Evolutionary conservation across 2,329 filamentous ascomycete species (phyloP).

Genomic region (Penicillium sp.): DNA sequence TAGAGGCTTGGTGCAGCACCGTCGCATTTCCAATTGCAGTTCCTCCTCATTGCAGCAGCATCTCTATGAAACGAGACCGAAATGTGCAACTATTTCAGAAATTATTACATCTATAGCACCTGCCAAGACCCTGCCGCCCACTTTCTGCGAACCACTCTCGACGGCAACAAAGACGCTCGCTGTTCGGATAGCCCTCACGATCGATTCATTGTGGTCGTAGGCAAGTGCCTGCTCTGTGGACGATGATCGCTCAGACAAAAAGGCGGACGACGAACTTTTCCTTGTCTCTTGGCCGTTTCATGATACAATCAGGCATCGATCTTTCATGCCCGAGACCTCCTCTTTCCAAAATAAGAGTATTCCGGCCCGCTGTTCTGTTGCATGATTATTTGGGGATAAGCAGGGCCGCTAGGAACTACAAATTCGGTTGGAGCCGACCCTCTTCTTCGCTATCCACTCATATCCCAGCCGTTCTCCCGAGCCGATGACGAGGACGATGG

Average conservation of each 20-base stretch:
- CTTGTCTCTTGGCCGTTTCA: neutral
- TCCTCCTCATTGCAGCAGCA: neutral
- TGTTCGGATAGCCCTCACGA: slow-evolving; percentile 71
- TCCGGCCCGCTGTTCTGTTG: slow-evolving; percentile 8
- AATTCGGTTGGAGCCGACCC: slow-evolving; percentile 22
- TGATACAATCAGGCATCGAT: neutral
- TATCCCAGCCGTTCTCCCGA: slow-evolving; percentile 13
- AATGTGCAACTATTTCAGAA: slow-evolving; percentile 69
- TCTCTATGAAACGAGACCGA: slow-evolving; percentile 30
- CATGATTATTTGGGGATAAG: slow-evolving; percentile 1
- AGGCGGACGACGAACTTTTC: neutral
- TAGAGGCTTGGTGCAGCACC: neutral
- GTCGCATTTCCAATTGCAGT: neutral
- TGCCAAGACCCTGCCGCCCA: slow-evolving; percentile 71
- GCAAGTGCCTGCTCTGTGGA: slow-evolving; percentile 61
- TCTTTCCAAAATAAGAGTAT: slow-evolving; percentile 5
- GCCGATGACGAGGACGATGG: slow-evolving; percentile 16
- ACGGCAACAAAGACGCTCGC: slow-evolving; percentile 63
- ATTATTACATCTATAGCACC: slow-evolving; percentile 75
- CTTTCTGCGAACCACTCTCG: slow-evolving; percentile 70
- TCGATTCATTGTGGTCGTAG: slow-evolving; percentile 71
- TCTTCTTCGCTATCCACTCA: slow-evolving; percentile 12
- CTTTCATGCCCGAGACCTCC: slow-evolving; percentile 4
- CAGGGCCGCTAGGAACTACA: slow-evolving; percentile 17
- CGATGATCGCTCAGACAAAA: slow-evolving; percentile 8